Base-by-base conservation (phyloP, 2,329 filamentous ascomycete genomes). In the Penicillium digitatum region DNA sequence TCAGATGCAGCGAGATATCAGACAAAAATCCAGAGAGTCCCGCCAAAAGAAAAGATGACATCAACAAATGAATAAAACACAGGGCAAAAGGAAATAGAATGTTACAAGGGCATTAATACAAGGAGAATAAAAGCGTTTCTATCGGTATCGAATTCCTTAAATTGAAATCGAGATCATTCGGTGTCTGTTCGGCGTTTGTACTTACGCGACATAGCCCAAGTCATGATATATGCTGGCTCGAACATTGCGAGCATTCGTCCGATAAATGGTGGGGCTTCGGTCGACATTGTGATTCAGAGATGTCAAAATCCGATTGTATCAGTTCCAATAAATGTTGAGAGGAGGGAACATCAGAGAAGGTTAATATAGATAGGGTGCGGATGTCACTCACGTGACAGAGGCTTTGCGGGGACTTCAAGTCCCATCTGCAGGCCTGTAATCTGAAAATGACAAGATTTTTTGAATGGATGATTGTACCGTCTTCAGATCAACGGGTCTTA, bases 141-240 rank as follows among this genome's bases (percentile, higher is more conserved):
- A 34, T 32, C 7, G 8, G 12, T 14, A 10, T 49, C 16, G 14
- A 31, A 26, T 27, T 3, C 22, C 14, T 14, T 26, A n/a, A 22
- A 54, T 43, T 32, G 31, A 16, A 4, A 50, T 45, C 31, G 8
- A 51, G 27, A 22, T n/a, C 20, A 12, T 32, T 16, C 50, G 43
- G 50, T 29, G 16, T 48, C 5, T 40, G 22, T 34, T 39, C 38
- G 52, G 38, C n/a, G 7, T 45, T 32, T 45, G 52, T 50, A 64
- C 66, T 62, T 61, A 70, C 68, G 62, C 22, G 62, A 62, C 55
- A 69, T 65, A 5, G 66, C 66, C 58, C 54, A 63, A 5, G 51
- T 32, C 55, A 69, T 57, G 38, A 70, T 54, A 5, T 48, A n/a
- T 6, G 60, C 63, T 5, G 68, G 68, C n/a, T 67, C 67, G 5